Base-by-base conservation (phyloP, 768 basidiomycete genomes). In the Cytidiella melzeri region DNA sequence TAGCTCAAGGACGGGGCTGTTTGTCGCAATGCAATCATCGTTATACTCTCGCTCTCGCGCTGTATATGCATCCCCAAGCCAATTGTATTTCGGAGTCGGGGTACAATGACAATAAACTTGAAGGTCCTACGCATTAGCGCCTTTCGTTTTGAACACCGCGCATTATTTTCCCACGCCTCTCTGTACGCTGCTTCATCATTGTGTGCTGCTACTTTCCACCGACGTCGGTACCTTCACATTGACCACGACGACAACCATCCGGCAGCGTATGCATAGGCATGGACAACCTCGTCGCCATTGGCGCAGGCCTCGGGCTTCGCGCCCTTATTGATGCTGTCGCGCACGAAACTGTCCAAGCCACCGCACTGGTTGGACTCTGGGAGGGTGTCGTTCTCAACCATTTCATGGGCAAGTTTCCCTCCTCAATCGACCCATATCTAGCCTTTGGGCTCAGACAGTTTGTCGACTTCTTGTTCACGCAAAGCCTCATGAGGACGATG, bases 301-400 rank as follows among this genome's bases (percentile, higher is more conserved):
- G 70, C 49, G 68, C 79, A 43, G 87, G 87, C 36, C 78, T 89
- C 51, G 73, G 68, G 25, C 66, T 88, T 44, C 85, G 86, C 47
- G 65, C 80, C 49, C 69, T 86, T 50, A 67, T 88, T 52, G 78
- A 79, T 64, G 46, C 68, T 23, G 74, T 77, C 45, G 72, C 70
- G 50, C 66, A 72, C 51, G 65, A 76, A 50, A 74, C 76, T 39
- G 64, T 73, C 62, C 75, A 71, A 50, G 61, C 78, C 47, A 76
- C 73, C n/a, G 79, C 81, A 12, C 73, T 89, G 49, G 71, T 90
- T 46, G 87, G 87, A 6, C 69, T 88, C 18, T 89, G 86, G 84
- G 87, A 89, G 65, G 86, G 87, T 42, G 75, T 84, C 21, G 79
- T 87, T 30, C 70, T 87, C 48, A 76, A 80, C 36, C 87, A 88